These are phyloP conservation scores for Calocybe cyanea DNA, from an alignment of 768 basidiomycete genomes.

Conservation along the genomic window DNA sequence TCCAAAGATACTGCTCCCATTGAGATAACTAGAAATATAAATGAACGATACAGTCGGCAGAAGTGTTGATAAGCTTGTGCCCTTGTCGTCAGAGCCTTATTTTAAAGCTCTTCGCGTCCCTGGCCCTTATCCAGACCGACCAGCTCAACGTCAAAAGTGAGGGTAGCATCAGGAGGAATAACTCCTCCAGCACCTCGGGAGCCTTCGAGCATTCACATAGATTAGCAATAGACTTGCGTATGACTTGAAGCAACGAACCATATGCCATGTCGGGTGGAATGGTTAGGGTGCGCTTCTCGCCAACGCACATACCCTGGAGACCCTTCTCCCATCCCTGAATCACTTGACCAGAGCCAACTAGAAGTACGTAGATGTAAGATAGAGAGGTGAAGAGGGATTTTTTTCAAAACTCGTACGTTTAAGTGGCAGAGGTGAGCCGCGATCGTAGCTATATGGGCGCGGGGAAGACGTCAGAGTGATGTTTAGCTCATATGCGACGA, in stretches of 20 bases:
- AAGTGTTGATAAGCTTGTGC: too few species aligned
- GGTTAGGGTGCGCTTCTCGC: conserved; percentile 85
- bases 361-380: background rate
- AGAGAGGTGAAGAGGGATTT: background rate
- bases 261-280: conserved; percentile 82
- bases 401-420: conserved; percentile 53
- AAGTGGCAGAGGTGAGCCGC: conserved; percentile 70
- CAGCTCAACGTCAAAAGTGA: conserved; percentile 87
- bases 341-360: conserved; percentile 79
- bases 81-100: too few species aligned
- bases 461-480: background rate
- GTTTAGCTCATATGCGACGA: background rate
- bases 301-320: conserved; percentile 78
- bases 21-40: too few species aligned
- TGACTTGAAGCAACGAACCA: conserved; percentile 47
- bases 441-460: conserved; percentile 50
- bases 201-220: conserved; percentile 37
- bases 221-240: background rate
- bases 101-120: conserved; percentile 1
- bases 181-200: conserved; percentile 67
- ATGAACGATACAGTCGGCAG: too few species aligned
- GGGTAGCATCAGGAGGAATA: conserved; percentile 66
- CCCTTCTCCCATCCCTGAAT: conserved; percentile 87
- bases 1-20: too few species aligned
- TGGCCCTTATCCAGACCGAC: conserved; percentile 46